A percentile compares a stretch with the other conserved stretches of the same genome.
These are phyloP conservation scores for Colletotrichum godetiae DNA, from an alignment of 2,329 filamentous ascomycete genomes.

Conservation along the genomic window DNA sequence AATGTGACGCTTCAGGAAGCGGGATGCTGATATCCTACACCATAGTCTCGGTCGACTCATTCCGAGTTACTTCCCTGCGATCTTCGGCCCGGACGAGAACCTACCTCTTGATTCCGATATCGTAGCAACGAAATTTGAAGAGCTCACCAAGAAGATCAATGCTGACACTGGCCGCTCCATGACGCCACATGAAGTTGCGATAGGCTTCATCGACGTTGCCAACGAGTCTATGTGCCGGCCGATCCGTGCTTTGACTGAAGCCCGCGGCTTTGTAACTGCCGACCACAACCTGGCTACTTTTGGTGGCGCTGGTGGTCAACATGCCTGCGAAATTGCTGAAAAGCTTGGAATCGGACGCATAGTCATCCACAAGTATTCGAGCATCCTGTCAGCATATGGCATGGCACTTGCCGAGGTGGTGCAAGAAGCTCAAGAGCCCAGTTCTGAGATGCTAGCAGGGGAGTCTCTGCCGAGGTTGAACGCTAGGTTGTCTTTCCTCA, in stretches of 20 bases:
- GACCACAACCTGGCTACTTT: conserved; percentile 91
- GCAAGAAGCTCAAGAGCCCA: conserved; percentile 55
- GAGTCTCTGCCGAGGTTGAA: background rate
- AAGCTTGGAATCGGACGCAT: background rate
- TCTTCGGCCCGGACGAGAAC: no score
- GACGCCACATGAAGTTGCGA: conserved; percentile 85
- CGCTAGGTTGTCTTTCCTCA: background rate
- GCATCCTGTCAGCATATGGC: background rate
- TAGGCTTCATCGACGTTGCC: conserved; percentile 90
- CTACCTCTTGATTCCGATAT: no score
- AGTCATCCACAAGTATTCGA: background rate
- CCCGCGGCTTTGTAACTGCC: conserved; percentile 89
- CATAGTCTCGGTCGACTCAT: conserved; percentile 68
- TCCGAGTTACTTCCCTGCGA: no score
- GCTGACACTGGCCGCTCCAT: conserved; percentile 77
- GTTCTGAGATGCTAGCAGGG: background rate
- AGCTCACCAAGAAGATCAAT: conserved; percentile 79
- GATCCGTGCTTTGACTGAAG: conserved; percentile 90
- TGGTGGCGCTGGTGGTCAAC: conserved; percentile 64
- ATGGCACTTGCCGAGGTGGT: background rate
- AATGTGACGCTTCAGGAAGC: no score
- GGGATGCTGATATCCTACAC: no score
- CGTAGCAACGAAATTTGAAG: no score
- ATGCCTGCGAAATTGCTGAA: background rate
- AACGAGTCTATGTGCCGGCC: conserved; percentile 93